Conservation (phyloP, 2,329 filamentous ascomycete species). For the Fusarium fracticaudum region DNA sequence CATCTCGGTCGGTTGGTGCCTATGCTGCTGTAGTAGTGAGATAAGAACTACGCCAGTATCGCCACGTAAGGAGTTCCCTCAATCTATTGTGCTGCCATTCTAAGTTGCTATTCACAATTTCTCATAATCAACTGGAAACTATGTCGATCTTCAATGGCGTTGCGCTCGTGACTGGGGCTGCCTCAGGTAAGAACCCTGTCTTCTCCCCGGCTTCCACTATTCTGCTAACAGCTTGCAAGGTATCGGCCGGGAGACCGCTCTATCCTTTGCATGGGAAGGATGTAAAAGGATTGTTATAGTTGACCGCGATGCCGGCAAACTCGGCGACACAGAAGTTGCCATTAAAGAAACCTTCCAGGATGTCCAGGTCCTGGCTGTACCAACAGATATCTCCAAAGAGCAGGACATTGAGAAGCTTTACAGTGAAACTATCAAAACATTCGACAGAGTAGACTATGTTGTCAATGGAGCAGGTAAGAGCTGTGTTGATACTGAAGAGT, state of each 20-base stretch:
- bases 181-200: not conserved
- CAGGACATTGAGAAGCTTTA: not conserved
- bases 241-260: not conserved
- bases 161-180: slow-evolving; percentile 18
- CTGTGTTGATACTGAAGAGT: no score
- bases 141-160: slow-evolving; percentile 19
- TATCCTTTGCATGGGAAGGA: slow-evolving; percentile 6
- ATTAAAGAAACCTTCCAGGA: not conserved
- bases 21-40: not conserved
- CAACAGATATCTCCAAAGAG: slow-evolving; percentile 17
- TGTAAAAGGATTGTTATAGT: not conserved
- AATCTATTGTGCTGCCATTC: fast-evolving
- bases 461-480: slow-evolving; percentile 14
- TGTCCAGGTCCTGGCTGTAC: not conserved
- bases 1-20: not conserved
- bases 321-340: not conserved
- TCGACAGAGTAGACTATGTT: slow-evolving; percentile 10
- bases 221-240: not conserved
- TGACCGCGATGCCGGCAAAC: not conserved
- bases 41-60: not conserved
- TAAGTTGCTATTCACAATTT: fast-evolving
- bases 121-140: not conserved
- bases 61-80: not conserved
- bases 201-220: fast-evolving
- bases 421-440: not conserved